These are phyloP conservation scores for Rhytidhysteron rufulum DNA, from an alignment of 2,329 filamentous ascomycete species.

Conservation along the genomic window DNA sequence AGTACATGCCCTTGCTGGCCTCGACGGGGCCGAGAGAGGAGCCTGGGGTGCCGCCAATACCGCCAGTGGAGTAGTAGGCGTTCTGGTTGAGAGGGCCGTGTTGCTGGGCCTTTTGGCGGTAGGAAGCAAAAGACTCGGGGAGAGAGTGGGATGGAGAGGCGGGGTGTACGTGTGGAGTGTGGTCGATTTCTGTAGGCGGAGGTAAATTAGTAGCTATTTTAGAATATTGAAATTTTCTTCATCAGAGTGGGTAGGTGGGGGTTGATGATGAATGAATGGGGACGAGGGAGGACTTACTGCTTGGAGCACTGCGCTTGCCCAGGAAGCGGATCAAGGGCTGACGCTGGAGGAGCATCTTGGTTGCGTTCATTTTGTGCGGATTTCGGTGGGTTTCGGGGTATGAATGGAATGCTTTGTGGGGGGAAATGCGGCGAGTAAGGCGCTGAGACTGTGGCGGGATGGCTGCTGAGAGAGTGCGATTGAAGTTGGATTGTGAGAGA, in stretches of 20 bases:
- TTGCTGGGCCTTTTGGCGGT: slow-evolving; percentile 74
- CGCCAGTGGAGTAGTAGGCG: slow-evolving; percentile 31
- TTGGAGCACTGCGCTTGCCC: slow-evolving; percentile 45
- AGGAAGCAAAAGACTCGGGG: slow-evolving; percentile 68
- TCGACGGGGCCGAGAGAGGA: slow-evolving; percentile 68
- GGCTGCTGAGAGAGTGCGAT: too few relatives aligned
- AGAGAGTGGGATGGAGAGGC: slow-evolving; percentile 64
- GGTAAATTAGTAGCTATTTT: slow-evolving; percentile 10
- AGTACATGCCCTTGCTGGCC: slow-evolving; percentile 70
- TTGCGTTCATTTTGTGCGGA: slow-evolving; percentile 39
- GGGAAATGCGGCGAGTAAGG: too few relatives aligned
- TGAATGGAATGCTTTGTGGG: too few relatives aligned
- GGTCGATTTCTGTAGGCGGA: slow-evolving; percentile 69
- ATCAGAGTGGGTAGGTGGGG: background rate
- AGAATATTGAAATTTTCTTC: background rate
- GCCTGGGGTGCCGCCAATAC: slow-evolving; percentile 61
- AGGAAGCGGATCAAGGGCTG: slow-evolving; percentile 52
- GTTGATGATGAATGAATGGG: background rate
- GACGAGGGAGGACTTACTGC: slow-evolving; percentile 32
- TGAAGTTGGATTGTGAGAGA: too few relatives aligned
- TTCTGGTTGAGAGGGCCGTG: slow-evolving; percentile 62
- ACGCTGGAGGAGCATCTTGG: slow-evolving; percentile 43
- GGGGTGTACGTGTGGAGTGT: slow-evolving; percentile 69
- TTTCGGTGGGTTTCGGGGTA: background rate
- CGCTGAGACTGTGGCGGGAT: too few relatives aligned